Percentiles rank a stretch among this genome's conserved stretches.
phyloP scores from a whole-genome alignment of 352 stramenopile species.

The Globisporangium okanoganense region DNA sequence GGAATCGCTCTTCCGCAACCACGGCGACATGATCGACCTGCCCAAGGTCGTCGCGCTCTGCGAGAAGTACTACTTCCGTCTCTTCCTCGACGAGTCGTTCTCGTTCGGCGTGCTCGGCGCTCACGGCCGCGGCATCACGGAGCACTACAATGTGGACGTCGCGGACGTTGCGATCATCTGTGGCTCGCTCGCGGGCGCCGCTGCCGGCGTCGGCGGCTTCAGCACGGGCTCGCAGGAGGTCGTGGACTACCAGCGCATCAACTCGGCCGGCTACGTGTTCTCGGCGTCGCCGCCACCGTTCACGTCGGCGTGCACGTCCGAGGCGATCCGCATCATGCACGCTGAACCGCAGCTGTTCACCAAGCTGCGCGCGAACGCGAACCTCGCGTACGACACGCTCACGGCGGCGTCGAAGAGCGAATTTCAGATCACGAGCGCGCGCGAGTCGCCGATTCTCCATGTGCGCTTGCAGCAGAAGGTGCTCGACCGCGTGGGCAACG shows the following conservation, averaged over 20 bases:
- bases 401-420: conserved; percentile 28
- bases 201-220: conserved; percentile 95
- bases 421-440: conserved; percentile 55
- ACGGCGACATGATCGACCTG: conserved; percentile 94
- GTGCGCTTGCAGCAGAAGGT: conserved; percentile 49
- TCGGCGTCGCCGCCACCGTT: conserved; percentile 97
- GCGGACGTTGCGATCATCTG: conserved; percentile 93
- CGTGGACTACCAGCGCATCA: conserved; percentile 97
- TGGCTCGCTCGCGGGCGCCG: conserved; percentile 90
- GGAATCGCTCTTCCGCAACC: conserved; percentile 98
- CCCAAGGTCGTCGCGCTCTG: conserved; percentile 92
- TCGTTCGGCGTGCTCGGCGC: conserved; percentile 95
- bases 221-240: conserved; percentile 96
- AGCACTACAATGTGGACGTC: conserved; percentile 77
- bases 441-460: conserved; percentile 69
- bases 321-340: conserved; percentile 84
- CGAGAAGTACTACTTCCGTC: conserved; percentile 79
- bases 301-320: conserved; percentile 86
- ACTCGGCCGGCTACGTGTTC: conserved; percentile 97
- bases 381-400: conserved; percentile 54
- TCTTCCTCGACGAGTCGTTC: conserved; percentile 89
- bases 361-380: conserved; percentile 61
- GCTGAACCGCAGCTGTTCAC: conserved; percentile 70
- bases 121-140: conserved; percentile 78
- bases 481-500: conserved; percentile 28